Base-by-base conservation (phyloP, 2,329 filamentous ascomycete genomes). In the Apiospora kogelbergensis region DNA sequence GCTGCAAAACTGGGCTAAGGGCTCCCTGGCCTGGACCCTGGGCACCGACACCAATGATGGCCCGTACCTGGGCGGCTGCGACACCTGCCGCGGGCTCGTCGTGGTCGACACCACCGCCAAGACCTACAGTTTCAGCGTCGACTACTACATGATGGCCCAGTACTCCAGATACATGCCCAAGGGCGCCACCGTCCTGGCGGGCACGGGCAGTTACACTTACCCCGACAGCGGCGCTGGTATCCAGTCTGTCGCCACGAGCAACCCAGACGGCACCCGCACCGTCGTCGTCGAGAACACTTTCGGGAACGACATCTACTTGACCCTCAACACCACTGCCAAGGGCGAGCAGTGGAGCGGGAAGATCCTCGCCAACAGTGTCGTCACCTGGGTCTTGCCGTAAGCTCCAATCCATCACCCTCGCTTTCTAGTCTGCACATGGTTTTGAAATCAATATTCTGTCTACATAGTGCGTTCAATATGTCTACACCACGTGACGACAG, bases 61-160 rank as follows among this genome's bases (percentile, higher is more conserved):
- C n/a, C 84, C 84, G 0, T 79, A 82, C 67, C 77, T 84, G 30
- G 80, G 80, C 45, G 78, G 79, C n/a, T 85, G 83, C 74, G 71
- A 70, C 26, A 77, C 76, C 11, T 85, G 83, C 74, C 80, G 79
- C 1, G 88, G 88, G 11, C 81, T 90, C 6, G 86, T 89, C 63
- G 85, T 85, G 4, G 80, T 90, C 69, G 85, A 90, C 78, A 84
- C 77, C 10, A 74, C 76, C 9, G 73, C 78, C 13, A 78, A 78
- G 26, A 81, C 79, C 2, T 87, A 87, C 75, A 78, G 76, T 4
- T 81, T 82, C 70, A 82, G 81, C 33, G 79, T 84, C 7, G 84
- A 85, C 70, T 87, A 86, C 76, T 87, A 87, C 74, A 85, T 85
- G 80, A 78, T 87, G 70, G 85, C 83, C 1, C 85, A 88, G 74